Base-by-base conservation (phyloP, 306 rosid species). In the Cyclanthera cordifolia region DNA sequence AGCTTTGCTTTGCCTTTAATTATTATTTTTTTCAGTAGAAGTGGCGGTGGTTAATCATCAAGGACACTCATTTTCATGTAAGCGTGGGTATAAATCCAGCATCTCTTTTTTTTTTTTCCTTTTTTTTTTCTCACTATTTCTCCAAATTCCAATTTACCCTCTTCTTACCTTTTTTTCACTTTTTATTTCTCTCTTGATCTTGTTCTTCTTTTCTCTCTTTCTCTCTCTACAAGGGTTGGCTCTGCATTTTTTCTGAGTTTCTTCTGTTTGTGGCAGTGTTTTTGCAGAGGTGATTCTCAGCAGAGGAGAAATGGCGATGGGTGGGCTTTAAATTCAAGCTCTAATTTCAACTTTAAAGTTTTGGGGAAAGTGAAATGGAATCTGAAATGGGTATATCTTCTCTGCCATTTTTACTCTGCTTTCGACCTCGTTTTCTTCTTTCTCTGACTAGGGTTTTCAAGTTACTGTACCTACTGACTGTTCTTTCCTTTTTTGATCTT, bases 1-100 rank as follows among this genome's bases (percentile, higher is more conserved):
- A 45, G n/a, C 11, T 27, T 17, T 50, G 56, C 14, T 15, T 24
- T 30, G 45, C 25, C 76, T 74, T 64, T 82, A 78, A 45, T 66
- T 65, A 46, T 21, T 78, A 76, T 72, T 79, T 77, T 76, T 72
- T 79, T 76, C 83, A 41, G 84, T 75, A 16, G 84, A 85, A 81
- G 85, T 77, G 91, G 85, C 90, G 94, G 94, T 85, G 95, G 96
- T 90, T 88, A 93, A 88, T 93, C 96, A 93, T 90, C 87, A 78
- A 87, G 71, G 87, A 93, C 95, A 74, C 91, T 82, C 74, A 72
- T 86, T 87, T 93, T 88, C 0, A 87, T 85, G 96, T 58, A 81
- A 75, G 95, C 88, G 84, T 86, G 97, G 87, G 89, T 84, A 72
- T 72, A 72, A 57, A 59, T 58, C 10, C 69, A 57, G 34, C n/a